Percentiles rank a stretch among this genome's conserved stretches.
Conservation (phyloP, 2,329 filamentous ascomycete genomes). For the Cryoendolithus antarcticus region DNA sequence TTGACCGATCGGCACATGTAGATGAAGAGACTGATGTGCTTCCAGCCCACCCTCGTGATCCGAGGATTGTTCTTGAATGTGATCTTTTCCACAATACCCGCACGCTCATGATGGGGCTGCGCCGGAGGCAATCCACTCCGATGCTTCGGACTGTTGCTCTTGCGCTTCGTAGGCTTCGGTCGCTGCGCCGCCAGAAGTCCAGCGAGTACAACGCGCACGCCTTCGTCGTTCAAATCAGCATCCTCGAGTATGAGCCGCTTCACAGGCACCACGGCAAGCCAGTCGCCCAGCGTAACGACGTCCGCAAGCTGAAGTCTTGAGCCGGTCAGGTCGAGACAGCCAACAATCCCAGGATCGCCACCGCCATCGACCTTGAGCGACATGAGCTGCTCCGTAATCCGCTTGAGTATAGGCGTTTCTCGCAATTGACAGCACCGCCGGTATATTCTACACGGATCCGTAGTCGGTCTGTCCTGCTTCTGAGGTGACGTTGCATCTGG, state of each 20-base stretch:
- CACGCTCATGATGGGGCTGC: conserved; percentile 30
- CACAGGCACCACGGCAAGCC: conserved; percentile 83
- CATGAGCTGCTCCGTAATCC: conserved; percentile 77
- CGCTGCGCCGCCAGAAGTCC: conserved; percentile 71
- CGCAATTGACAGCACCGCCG: conserved; percentile 85
- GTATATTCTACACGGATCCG: conserved; percentile 85
- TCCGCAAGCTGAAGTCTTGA: conserved; percentile 76
- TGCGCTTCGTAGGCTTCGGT: conserved; percentile 34
- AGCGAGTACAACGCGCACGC: conserved; percentile 72
- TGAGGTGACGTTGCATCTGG: conserved; percentile 27
- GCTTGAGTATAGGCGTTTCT: conserved; percentile 84
- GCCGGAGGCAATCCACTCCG: conserved; percentile 11
- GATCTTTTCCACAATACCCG: conserved; percentile 73
- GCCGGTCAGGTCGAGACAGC: conserved; percentile 70
- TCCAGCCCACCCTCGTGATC: conserved; percentile 79
- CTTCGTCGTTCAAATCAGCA: conserved; percentile 76
- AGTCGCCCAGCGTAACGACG: conserved; percentile 79
- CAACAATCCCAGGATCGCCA: conserved; percentile 60
- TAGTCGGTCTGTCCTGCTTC: conserved; percentile 62
- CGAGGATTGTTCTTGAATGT: conserved; percentile 81
- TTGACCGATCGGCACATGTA: conserved; percentile 82
- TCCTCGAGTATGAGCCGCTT: conserved; percentile 78
- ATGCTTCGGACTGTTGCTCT: conserved; percentile 16
- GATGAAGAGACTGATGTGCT: conserved; percentile 75
- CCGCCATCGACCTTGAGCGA: conserved; percentile 53